Conservation (phyloP, 495 filamentous ascomycete genomes). For the Aspergillus sclerotiicarbonarius region DNA sequence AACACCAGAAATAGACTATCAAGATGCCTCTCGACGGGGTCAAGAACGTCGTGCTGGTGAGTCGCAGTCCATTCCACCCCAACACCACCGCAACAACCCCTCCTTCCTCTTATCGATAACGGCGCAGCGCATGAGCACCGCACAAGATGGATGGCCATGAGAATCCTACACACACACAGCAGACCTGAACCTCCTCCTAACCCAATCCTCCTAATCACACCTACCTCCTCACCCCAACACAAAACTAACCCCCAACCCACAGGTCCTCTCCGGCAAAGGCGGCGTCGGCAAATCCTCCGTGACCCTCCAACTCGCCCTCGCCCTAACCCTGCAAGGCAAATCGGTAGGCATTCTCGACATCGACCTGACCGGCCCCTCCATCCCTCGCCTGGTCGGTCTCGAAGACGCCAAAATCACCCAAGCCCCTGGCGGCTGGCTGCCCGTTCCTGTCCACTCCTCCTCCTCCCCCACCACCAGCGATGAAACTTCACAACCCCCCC, state of each 20-base stretch:
- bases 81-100: slow-evolving; percentile 11
- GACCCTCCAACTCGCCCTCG: slow-evolving; percentile 90
- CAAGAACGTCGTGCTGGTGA: slow-evolving; percentile 53
- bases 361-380: slow-evolving; percentile 93
- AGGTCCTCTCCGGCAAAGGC: slow-evolving; percentile 92
- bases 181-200: neutral
- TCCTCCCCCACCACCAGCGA: neutral
- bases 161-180: neutral
- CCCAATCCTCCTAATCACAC: neutral
- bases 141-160: neutral
- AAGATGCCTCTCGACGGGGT: slow-evolving; percentile 51
- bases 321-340: slow-evolving; percentile 77
- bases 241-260: slow-evolving; percentile 1
- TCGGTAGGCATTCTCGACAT: slow-evolving; percentile 94
- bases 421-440: slow-evolving; percentile 83
- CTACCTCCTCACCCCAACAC: neutral
- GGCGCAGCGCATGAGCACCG: neutral
- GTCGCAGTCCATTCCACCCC: slow-evolving; percentile 9
- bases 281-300: slow-evolving; percentile 97
- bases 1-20: neutral
- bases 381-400: slow-evolving; percentile 88
- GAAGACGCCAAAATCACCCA: slow-evolving; percentile 89
- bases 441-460: slow-evolving; percentile 68
- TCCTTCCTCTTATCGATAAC: slow-evolving; percentile 48
- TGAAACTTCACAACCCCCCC: slow-evolving; percentile 26